Percentiles rank a stretch among this genome's conserved stretches.
Conservation (phyloP, 345 rosid genomes). For the Hibiscus trionum region DNA sequence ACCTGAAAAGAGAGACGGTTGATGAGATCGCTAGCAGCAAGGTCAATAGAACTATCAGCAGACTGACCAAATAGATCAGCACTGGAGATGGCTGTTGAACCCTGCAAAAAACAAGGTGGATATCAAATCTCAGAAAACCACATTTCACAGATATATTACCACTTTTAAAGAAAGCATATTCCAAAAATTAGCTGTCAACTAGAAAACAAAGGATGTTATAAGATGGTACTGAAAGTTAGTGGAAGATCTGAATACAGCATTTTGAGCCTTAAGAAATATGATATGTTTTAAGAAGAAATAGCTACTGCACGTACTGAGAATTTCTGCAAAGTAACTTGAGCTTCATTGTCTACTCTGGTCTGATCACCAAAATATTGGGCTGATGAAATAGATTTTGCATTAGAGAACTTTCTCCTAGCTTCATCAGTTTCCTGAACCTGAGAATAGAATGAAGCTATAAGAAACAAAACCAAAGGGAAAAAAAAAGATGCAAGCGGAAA, state of each 20-base stretch:
- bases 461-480: neutral
- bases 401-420: constrained; percentile 92
- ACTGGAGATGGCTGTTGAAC: constrained; percentile 90
- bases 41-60: constrained; percentile 45
- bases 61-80: constrained; percentile 80
- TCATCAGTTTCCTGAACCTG: constrained; percentile 92
- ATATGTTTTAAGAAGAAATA: constrained; percentile 1
- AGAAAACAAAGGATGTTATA: neutral
- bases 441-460: constrained; percentile 12
- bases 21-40: constrained; percentile 81
- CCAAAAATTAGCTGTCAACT: neutral
- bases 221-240: neutral
- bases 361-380: constrained; percentile 88
- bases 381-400: constrained; percentile 94
- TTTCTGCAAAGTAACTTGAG: constrained; percentile 82
- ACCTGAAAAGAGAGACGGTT: constrained; percentile 92
- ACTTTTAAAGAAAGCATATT: neutral
- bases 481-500: neutral
- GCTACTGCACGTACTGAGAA: constrained; percentile 58
- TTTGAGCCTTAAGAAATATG: neutral
- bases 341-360: constrained; percentile 44
- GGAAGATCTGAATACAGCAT: too few relatives aligned
- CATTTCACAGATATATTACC: neutral
- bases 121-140: neutral
- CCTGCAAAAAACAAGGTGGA: constrained; percentile 31